These are phyloP conservation scores for Penicillium sp. DNA, from an alignment of 2,329 filamentous ascomycete species.

Conservation along the genomic window DNA sequence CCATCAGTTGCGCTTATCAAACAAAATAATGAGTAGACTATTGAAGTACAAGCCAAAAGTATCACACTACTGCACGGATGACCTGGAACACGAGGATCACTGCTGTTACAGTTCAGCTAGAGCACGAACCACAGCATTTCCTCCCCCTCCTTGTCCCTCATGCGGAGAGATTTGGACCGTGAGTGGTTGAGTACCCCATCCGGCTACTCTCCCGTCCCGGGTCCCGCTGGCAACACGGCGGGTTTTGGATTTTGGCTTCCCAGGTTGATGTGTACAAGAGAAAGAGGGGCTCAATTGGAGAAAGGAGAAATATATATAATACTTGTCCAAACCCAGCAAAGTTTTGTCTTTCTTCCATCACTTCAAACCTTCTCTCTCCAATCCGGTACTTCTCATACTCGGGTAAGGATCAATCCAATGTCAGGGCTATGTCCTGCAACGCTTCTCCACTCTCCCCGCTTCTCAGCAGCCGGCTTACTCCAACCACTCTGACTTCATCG, in stretches of 20 bases:
- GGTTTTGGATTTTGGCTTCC: slow-evolving; percentile 13
- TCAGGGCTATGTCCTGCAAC: background rate
- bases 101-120: background rate
- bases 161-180: slow-evolving; percentile 18
- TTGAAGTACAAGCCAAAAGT: background rate
- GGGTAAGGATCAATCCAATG: background rate
- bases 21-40: background rate
- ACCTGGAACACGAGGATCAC: background rate
- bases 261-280: background rate
- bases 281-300: slow-evolving; percentile 11
- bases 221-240: slow-evolving; percentile 7
- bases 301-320: background rate
- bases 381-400: background rate
- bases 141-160: slow-evolving; percentile 17
- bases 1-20: background rate
- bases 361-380: slow-evolving; percentile 8
- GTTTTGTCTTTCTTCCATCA: background rate
- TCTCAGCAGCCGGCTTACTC: background rate
- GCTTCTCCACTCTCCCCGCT: background rate
- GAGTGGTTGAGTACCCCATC: slow-evolving; percentile 15
- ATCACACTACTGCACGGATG: slow-evolving; percentile 3
- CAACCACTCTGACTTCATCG: slow-evolving; percentile 1
- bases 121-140: slow-evolving; percentile 10
- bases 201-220: slow-evolving; percentile 4
- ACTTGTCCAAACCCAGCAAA: background rate